These are phyloP conservation scores for Staphylotrichum longicolle DNA, from an alignment of 495 filamentous ascomycete genomes.

Conservation along the genomic window DNA sequence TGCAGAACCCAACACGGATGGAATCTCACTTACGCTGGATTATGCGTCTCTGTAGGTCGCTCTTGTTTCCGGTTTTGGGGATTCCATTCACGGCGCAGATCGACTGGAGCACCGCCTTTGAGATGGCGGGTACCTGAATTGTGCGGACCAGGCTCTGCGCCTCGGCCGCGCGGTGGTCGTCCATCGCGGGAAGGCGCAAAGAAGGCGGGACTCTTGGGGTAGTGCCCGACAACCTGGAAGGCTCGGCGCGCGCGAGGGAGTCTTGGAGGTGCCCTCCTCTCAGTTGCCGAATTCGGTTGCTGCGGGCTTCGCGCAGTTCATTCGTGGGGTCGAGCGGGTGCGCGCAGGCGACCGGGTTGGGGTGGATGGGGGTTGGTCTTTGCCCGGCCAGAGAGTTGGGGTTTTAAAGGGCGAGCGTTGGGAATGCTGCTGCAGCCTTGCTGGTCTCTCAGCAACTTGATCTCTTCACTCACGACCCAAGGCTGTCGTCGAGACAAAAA, in stretches of 20 bases:
- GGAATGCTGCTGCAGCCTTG: background rate
- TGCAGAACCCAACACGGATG: conserved; percentile 1
- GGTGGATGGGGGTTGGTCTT: too few relatives aligned
- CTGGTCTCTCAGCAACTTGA: background rate
- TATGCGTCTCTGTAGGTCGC: conserved; percentile 71
- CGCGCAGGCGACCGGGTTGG: background rate
- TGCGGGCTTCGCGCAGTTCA: background rate
- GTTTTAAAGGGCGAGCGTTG: background rate
- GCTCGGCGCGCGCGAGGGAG: background rate
- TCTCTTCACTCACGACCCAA: background rate
- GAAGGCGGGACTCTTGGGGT: background rate
- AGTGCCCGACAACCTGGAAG: conserved; percentile 6
- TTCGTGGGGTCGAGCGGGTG: background rate
- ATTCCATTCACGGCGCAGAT: conserved; percentile 70
- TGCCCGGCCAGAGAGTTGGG: too few relatives aligned
- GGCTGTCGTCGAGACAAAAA: conserved; percentile 26
- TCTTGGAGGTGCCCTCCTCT: too few relatives aligned
- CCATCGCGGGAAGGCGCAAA: conserved; percentile 7
- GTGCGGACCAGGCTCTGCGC: conserved; percentile 39
- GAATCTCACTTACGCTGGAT: conserved; percentile 55
- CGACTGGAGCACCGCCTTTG: conserved; percentile 69
- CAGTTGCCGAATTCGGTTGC: conserved; percentile 5
- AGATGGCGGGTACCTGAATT: conserved; percentile 36
- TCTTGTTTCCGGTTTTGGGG: conserved; percentile 75
- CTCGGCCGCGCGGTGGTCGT: conserved; percentile 29